Evolutionary conservation across 2,329 filamentous ascomycete species (phyloP), one percentile per base, ranked within the genome.

Genomic region (Xylariaceae sp.): DNA sequence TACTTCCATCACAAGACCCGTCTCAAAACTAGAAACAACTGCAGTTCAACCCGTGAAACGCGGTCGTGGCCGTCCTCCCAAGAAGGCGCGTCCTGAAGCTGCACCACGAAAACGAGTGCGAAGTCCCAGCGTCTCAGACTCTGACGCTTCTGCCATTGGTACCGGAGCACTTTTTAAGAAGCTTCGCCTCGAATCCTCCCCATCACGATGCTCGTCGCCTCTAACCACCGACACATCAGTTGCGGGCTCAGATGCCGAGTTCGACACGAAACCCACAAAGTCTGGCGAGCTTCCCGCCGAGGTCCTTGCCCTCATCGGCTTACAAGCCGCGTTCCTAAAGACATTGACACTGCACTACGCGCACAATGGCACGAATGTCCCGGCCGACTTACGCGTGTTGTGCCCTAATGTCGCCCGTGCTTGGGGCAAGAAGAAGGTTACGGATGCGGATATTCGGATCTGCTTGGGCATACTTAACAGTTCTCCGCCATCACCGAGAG

Each of bases 401-500:
- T 78, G 81, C 27, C 83, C 83, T 8, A 79, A 84, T 51, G 77
- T 90, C 33, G 82, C 87, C 10, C 81, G 84, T 59, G 76, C 86
- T 30, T 92, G 88, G 88, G 86, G 87, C 54, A 91, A 88, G 73
- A 80, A 87, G 26, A 78, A 79, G 51, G 86, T 91, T 13, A 81
- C 78, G 0, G 72, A 81, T 0, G 81, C 84, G 33, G 88, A 92
- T 63, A 75, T 92, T 41, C 83, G 84, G 57, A 78, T 82, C 56
- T 82, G 86, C 58, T 71, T 92, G 18, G 87, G 86, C 42, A 73
- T 91, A n/a, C 78, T 86, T 63, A 74, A 75, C 39, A 70, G 72
- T 55, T 52, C 42, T 10, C 16, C 41, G 6, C 13, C 53, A 63
- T 66, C 48, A 55, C 55, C 13, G 58, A 67, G 23, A 18, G 55